These are phyloP conservation scores for Dothistroma pini DNA, from an alignment of 2,329 filamentous ascomycete genomes.

Conservation along the genomic window DNA sequence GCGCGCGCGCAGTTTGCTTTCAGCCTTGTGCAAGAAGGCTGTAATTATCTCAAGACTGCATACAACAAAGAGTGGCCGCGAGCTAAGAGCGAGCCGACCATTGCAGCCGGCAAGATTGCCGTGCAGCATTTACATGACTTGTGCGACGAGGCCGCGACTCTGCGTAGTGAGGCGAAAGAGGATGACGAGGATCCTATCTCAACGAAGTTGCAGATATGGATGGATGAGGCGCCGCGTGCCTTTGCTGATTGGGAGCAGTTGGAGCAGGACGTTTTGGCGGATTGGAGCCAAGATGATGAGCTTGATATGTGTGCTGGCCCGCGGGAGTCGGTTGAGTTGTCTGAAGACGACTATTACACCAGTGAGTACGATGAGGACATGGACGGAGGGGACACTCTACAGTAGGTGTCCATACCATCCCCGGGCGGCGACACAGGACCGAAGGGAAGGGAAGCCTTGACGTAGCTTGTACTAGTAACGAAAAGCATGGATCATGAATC, in stretches of 20 bases:
- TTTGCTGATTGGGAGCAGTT: not conserved
- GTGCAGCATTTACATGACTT: not conserved
- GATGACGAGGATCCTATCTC: not conserved
- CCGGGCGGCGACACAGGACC: not conserved
- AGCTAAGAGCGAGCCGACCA: constrained; percentile 8
- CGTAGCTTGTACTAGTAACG: not conserved
- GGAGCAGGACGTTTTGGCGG: not conserved
- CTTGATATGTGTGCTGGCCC: not conserved
- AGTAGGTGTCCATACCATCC: not conserved
- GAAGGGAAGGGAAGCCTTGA: not conserved
- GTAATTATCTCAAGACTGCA: not conserved
- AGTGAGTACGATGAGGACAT: not conserved
- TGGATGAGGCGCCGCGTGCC: not conserved
- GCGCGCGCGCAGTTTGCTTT: constrained; percentile 9
- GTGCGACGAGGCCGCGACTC: not conserved
- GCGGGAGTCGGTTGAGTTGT: not conserved
- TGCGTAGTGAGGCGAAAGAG: not conserved
- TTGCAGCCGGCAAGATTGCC: constrained; percentile 3
- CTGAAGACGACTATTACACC: not conserved
- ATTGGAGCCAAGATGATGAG: not conserved
- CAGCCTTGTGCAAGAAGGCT: not conserved
- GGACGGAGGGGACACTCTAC: not conserved
- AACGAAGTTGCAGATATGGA: not conserved
- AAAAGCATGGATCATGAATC: not conserved
- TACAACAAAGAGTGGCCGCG: constrained; percentile 7